Evolutionary conservation across 345 rosid genomes (phyloP), one percentile per base, ranked within the genome.

Genomic region (Garcia nutans): DNA sequence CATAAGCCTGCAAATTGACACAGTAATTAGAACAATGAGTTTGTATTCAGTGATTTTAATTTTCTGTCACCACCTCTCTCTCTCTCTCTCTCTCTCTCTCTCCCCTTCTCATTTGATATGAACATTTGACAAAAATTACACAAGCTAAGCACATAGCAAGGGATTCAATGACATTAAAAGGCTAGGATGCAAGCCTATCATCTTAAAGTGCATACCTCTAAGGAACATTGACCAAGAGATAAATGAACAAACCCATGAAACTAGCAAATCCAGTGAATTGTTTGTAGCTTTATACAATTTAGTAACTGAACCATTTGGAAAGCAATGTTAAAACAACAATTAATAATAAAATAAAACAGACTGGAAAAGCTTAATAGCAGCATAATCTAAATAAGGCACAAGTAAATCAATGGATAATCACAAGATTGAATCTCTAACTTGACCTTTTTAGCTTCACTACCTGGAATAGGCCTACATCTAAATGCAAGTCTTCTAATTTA

Each of bases 1-100:
- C 97, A 72, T 96, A 96, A 74, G 99, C 99, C 98, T 96, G 89
- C 77, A 79, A 61, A 60, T 49, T 55, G 17, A 59, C 49, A 42
- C n/a, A 67, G 23, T 6, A 54, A 52, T 55, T 8, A 72, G 42
- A 8, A 8, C 31, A 59, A 58, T 49, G 23, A 6, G 59, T 6
- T 44, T 37, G 50, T 2, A 17, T 66, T 66, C 55, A 66, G 49
- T 44, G 11, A 44, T 37, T 24, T 44, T 10, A 16, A 66, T 44
- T 44, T 15, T 44, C 28, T 31, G 13, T 19, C 16, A 3, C 70
- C 52, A 1, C 9, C 37, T 5, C 12, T 31, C 10, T 10, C 16
- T 6, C 54, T 28, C 1, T 7, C 63, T 10, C 63, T 11, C 16
- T 58, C 13, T 10, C 28, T 7, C 3, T 0, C 12, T 0, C 10